A percentile compares a stretch with the other conserved stretches of the same genome.
These are phyloP conservation scores for Exophiala viscosa DNA, from an alignment of 2,329 filamentous ascomycete species.

Conservation along the genomic window DNA sequence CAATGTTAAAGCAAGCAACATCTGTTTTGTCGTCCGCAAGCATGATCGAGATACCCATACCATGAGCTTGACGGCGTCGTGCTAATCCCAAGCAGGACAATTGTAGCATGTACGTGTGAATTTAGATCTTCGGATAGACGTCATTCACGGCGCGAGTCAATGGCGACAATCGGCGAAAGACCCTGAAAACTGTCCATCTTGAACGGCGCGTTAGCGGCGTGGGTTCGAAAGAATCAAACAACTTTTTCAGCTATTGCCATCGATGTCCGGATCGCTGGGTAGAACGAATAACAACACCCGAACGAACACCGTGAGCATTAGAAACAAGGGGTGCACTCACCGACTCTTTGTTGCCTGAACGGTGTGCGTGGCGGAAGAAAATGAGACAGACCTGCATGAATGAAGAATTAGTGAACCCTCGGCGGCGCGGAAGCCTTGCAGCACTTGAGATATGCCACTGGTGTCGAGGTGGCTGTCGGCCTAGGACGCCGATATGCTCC, in stretches of 20 bases:
- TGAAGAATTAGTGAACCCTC: background rate
- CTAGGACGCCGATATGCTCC: background rate
- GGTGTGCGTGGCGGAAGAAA: background rate
- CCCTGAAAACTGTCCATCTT: no score
- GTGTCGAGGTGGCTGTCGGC: background rate
- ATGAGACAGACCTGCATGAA: background rate
- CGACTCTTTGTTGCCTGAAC: slow-evolving; percentile 1
- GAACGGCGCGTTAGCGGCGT: no score
- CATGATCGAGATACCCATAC: no score
- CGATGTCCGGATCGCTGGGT: background rate
- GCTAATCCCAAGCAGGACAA: no score
- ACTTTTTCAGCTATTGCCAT: no score
- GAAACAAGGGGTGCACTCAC: slow-evolving; percentile 2
- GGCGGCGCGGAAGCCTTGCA: background rate
- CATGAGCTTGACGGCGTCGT: no score
- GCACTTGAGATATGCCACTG: background rate
- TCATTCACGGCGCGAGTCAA: no score
- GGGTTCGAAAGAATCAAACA: background rate
- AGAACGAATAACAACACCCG: slow-evolving; percentile 4
- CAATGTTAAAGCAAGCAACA: no score
- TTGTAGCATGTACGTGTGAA: no score
- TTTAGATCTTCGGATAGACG: no score
- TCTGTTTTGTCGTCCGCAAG: no score
- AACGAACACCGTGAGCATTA: slow-evolving; percentile 4
- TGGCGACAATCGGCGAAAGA: no score